These are phyloP conservation scores for Dactylonectria estremocensis DNA, from an alignment of 2,329 filamentous ascomycete genomes.

Conservation along the genomic window DNA sequence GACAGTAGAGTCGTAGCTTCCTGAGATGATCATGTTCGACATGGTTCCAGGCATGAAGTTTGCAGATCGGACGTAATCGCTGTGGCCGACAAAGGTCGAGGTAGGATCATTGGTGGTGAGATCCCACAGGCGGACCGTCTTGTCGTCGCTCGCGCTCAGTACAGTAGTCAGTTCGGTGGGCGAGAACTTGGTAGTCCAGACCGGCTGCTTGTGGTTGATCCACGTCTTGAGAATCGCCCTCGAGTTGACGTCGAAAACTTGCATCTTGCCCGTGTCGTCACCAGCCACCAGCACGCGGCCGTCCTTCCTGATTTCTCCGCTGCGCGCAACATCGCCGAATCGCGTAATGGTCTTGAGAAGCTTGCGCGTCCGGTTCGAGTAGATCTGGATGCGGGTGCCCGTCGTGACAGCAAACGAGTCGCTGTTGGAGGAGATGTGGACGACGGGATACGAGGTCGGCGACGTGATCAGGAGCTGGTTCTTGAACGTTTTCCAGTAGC, in stretches of 20 bases:
- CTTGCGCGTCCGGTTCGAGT: slow-evolving; percentile 92
- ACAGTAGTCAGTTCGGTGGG: slow-evolving; percentile 87
- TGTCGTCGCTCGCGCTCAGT: slow-evolving; percentile 93
- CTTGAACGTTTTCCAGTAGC: slow-evolving; percentile 97
- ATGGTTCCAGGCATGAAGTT: slow-evolving; percentile 84
- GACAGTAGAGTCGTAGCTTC: slow-evolving; percentile 95
- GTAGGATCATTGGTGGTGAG: slow-evolving; percentile 84
- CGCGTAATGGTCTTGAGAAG: slow-evolving; percentile 94
- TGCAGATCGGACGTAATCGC: slow-evolving; percentile 92
- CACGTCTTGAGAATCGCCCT: slow-evolving; percentile 96
- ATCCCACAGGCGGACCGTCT: slow-evolving; percentile 95
- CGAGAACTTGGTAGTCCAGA: slow-evolving; percentile 94
- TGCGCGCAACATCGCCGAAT: slow-evolving; percentile 92
- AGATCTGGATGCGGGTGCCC: slow-evolving; percentile 92
- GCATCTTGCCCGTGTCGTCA: slow-evolving; percentile 91
- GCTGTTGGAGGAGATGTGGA: slow-evolving; percentile 84
- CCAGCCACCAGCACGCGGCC: slow-evolving; percentile 91
- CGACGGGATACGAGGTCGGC: slow-evolving; percentile 90
- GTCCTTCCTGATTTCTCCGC: slow-evolving; percentile 90
- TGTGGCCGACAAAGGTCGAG: slow-evolving; percentile 86
- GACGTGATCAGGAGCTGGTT: slow-evolving; percentile 92
- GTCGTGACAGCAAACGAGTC: slow-evolving; percentile 95
- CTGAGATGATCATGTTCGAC: slow-evolving; percentile 86
- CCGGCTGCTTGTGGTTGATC: slow-evolving; percentile 93
- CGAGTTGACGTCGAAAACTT: slow-evolving; percentile 93